A percentile compares a stretch with the other conserved stretches of the same genome.
phyloP scores from a whole-genome alignment of 163 green algal genomes.

The Chlorella variabilis region DNA sequence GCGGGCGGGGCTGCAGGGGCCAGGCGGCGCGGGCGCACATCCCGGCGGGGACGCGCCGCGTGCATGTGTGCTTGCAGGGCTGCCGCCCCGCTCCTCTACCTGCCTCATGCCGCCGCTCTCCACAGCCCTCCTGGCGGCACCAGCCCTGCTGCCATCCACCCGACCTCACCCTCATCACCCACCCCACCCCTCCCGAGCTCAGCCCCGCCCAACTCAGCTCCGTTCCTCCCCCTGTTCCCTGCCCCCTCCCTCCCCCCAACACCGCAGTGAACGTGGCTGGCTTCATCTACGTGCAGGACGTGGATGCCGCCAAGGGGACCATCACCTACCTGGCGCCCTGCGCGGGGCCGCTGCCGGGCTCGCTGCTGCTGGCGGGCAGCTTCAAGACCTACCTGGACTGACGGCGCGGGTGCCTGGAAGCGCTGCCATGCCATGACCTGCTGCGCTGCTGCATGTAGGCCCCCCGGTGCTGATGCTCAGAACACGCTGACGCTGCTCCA shows the following conservation, averaged over 20 bases:
- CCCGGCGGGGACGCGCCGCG: too few relatives aligned
- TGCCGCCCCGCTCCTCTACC: too few relatives aligned
- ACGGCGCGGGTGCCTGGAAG: not conserved
- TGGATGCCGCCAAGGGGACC: conserved; percentile 72
- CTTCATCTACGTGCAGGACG: conserved; percentile 90
- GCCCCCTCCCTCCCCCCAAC: too few relatives aligned
- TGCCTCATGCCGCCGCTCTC: too few relatives aligned
- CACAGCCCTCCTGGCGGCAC: too few relatives aligned
- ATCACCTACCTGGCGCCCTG: conserved; percentile 82
- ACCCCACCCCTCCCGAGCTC: not conserved
- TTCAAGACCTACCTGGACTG: conserved; percentile 80
- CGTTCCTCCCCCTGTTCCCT: too few relatives aligned
- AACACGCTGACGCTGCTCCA: too few relatives aligned
- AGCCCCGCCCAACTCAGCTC: not conserved
- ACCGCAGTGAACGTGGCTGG: conserved; percentile 84
- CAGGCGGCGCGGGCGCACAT: too few relatives aligned
- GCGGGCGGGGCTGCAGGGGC: not conserved
- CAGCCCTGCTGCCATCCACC: not conserved
- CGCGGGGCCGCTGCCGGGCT: conserved; percentile 73
- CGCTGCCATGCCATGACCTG: too few relatives aligned
- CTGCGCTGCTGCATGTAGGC: too few relatives aligned
- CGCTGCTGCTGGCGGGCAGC: conserved; percentile 78
- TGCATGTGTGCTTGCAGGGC: too few relatives aligned
- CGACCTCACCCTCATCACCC: not conserved
- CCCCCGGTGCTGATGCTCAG: too few relatives aligned